These are phyloP conservation scores for Paraphysoderma sedebokerense DNA, from an alignment of 371 early-diverging fungal genomes.

Conservation along the genomic window DNA sequence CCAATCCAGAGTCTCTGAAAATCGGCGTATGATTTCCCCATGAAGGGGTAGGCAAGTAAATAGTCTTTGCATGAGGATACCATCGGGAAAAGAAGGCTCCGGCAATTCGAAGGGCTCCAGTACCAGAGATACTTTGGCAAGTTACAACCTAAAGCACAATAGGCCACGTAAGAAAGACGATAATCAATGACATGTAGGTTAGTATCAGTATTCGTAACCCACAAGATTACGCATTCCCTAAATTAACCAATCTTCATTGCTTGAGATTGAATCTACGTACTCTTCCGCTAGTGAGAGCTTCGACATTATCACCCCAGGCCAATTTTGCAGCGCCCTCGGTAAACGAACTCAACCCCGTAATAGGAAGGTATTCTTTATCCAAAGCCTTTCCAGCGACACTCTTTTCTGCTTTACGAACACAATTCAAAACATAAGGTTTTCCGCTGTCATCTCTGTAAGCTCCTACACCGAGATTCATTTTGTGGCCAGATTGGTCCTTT, in stretches of 20 bases:
- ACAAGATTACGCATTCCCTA: too few relatives aligned
- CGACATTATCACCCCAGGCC: slow-evolving; percentile 67
- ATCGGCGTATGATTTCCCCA: slow-evolving; percentile 97
- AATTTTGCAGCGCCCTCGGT: slow-evolving; percentile 64
- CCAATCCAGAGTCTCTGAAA: slow-evolving; percentile 78
- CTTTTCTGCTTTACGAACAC: slow-evolving; percentile 81
- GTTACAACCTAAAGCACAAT: slow-evolving; percentile 70
- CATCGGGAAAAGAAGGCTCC: slow-evolving; percentile 74
- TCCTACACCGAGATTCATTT: slow-evolving; percentile 97
- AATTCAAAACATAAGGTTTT: slow-evolving; percentile 77
- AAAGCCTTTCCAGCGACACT: slow-evolving; percentile 38
- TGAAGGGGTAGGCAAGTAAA: slow-evolving; percentile 85
- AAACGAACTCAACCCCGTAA: slow-evolving; percentile 78
- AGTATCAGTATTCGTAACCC: too few relatives aligned
- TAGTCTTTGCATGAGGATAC: slow-evolving; percentile 68
- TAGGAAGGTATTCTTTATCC: slow-evolving; percentile 94
- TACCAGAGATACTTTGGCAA: slow-evolving; percentile 90
- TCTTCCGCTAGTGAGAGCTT: slow-evolving; percentile 49
- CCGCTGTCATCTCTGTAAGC: slow-evolving; percentile 92
- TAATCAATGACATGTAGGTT: too few relatives aligned
- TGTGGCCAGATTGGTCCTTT: slow-evolving; percentile 66
- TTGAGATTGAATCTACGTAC: slow-evolving; percentile 45
- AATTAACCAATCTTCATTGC: too few relatives aligned
- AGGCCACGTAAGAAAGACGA: too few relatives aligned
- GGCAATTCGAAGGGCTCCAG: slow-evolving; percentile 91